These are phyloP conservation scores for Colletotrichum trifolii DNA, from an alignment of 2,329 filamentous ascomycete species.

Conservation along the genomic window DNA sequence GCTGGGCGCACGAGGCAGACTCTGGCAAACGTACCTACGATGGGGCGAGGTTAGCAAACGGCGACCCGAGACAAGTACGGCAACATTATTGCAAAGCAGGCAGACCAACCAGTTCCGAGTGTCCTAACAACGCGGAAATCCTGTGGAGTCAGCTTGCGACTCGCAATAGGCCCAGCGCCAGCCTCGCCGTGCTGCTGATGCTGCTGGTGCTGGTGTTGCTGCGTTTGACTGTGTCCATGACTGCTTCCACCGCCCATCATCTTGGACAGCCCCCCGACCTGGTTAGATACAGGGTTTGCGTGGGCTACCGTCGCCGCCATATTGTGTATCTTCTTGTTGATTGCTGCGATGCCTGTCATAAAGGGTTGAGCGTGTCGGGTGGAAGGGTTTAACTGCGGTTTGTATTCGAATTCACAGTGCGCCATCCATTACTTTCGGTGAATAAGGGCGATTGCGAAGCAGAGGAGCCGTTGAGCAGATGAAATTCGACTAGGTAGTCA, in stretches of 20 bases:
- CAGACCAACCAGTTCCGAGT: constrained; percentile 74
- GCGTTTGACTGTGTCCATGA: constrained; percentile 17
- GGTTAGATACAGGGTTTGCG: constrained; percentile 25
- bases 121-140: constrained; percentile 82
- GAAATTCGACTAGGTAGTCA: too few species aligned
- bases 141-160: constrained; percentile 49
- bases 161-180: constrained; percentile 32
- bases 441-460: neutral
- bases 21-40: constrained; percentile 79
- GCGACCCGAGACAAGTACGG: constrained; percentile 14
- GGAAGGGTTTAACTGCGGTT: constrained; percentile 4
- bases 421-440: constrained; percentile 17
- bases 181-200: constrained; percentile 28
- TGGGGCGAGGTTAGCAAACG: constrained; percentile 27
- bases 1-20: constrained; percentile 81
- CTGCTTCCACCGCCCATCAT: constrained; percentile 26
- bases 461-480: too few species aligned
- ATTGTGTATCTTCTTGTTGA: constrained; percentile 32
- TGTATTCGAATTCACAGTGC: constrained; percentile 22
- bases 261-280: constrained; percentile 34
- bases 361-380: constrained; percentile 3
- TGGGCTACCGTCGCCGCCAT: constrained; percentile 37
- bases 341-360: constrained; percentile 31
- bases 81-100: constrained; percentile 13
- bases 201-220: constrained; percentile 23